Evolutionary conservation across 2,329 filamentous ascomycete genomes (phyloP), one percentile per base, ranked within the genome.

Genomic region (Cadophora gregata): DNA sequence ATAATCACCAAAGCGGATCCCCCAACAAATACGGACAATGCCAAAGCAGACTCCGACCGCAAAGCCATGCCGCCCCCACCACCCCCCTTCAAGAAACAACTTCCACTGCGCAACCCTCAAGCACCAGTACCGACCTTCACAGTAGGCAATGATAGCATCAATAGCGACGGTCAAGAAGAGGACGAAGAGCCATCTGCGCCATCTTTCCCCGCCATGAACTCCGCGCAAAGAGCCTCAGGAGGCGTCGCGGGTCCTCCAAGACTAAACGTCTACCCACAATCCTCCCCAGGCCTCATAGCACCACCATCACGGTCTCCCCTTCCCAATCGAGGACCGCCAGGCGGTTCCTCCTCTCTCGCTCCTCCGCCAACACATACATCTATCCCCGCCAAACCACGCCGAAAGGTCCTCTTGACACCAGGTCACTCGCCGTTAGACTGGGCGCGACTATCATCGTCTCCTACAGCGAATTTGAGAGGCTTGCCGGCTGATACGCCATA

Each of bases 361-460:
- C 86, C 84, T 0, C 86, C 87, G 0, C 85, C 86, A 0, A 83
- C 85, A 16, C 85, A 84, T 75, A 80, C 78, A 36, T 76, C 80
- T 50, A 83, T 82, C 66, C 85, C 86, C 1, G 69, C 79, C 27
- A 88, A 87, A 75, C 84, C 85, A 4, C 86, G 83, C 12, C 86
- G 85, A 78, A 92, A 95, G 75, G 92, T 97, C 4, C 84, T 90
- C 9, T 87, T 99, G 4, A 86, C 89, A n/a, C 96, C 96, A 0
- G 95, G 96, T 36, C 94, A 95, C 82, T 97, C 93, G 1, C 95
- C 96, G 0, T 88, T 99, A 14, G 96, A 99, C 85, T 99, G 96
- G 96, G 96, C 96, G 14, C 88, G 90, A 6, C 86, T 97, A 0
- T 86, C 88, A 1, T 83, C 84, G 24, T 80, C 84, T 58, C 88